Conservation (phyloP, 192 early-diverging fungal genomes). For the Umbelopsis ramanniana region DNA sequence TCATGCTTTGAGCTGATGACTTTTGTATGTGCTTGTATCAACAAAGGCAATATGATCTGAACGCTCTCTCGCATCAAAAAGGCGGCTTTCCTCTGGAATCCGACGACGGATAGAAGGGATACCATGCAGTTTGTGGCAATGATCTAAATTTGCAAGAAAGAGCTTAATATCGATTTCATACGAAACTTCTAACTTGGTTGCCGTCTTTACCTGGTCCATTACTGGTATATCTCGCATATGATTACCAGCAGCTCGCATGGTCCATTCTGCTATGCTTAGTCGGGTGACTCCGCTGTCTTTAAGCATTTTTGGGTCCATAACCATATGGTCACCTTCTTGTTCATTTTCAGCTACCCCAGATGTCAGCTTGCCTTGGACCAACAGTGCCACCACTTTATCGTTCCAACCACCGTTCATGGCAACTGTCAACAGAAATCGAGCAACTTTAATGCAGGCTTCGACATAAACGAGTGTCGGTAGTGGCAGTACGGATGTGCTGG, state of each 20-base stretch:
- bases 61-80: constrained; percentile 39
- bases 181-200: background rate
- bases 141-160: constrained; percentile 25
- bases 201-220: constrained; percentile 58
- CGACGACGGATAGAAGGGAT: constrained; percentile 32
- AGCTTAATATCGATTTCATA: background rate
- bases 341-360: constrained; percentile 2
- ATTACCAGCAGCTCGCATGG: constrained; percentile 56
- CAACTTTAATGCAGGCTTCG: constrained; percentile 69
- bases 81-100: constrained; percentile 39
- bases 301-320: constrained; percentile 27
- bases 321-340: constrained; percentile 31
- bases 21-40: constrained; percentile 35
- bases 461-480: constrained; percentile 65
- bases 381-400: constrained; percentile 38
- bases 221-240: constrained; percentile 59
- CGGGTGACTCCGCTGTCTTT: constrained; percentile 48
- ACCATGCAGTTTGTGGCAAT: constrained; percentile 37
- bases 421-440: constrained; percentile 63
- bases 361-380: constrained; percentile 39
- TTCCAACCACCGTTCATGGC: constrained; percentile 42
- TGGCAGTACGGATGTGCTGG: constrained; percentile 42
- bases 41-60: constrained; percentile 33
- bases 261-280: constrained; percentile 67
- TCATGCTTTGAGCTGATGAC: background rate